phyloP scores from a whole-genome alignment of 2,329 filamentous ascomycete genomes.

The Colletotrichum sp. region DNA sequence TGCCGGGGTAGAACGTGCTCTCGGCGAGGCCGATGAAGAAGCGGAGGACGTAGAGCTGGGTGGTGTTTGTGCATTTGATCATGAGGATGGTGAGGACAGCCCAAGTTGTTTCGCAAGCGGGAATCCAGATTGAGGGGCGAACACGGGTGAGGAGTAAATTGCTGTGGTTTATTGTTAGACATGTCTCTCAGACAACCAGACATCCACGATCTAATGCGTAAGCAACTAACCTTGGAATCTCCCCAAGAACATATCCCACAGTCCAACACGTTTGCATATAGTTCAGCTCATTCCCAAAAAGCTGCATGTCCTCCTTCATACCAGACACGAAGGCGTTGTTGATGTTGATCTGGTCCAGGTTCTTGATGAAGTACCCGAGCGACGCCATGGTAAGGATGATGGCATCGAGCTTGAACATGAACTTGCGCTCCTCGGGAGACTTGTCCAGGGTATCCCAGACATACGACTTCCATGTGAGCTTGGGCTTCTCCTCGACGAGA shows the following conservation, averaged over 20 bases:
- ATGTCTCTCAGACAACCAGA: too few species aligned
- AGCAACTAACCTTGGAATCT: slow-evolving; percentile 26
- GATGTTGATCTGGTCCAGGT: slow-evolving; percentile 35
- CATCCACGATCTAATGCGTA: too few species aligned
- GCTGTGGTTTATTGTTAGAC: too few species aligned
- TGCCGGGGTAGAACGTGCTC: slow-evolving; percentile 27
- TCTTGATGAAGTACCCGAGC: slow-evolving; percentile 29
- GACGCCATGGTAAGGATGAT: slow-evolving; percentile 40
- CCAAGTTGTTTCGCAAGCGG: slow-evolving; percentile 33
- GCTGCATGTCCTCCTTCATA: slow-evolving; percentile 29
- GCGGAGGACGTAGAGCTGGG: slow-evolving; percentile 28
- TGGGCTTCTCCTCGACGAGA: slow-evolving; percentile 32
- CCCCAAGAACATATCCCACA: slow-evolving; percentile 29
- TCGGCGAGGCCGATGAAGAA: slow-evolving; percentile 36
- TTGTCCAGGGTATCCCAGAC: slow-evolving; percentile 55
- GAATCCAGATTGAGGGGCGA: slow-evolving; percentile 34
- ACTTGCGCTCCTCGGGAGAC: slow-evolving; percentile 41
- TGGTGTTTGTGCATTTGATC: slow-evolving; percentile 39
- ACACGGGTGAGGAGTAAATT: slow-evolving; percentile 36
- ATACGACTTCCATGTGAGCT: slow-evolving; percentile 49
- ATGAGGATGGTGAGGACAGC: slow-evolving; percentile 36
- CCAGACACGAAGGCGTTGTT: slow-evolving; percentile 37
- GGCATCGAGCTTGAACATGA: slow-evolving; percentile 48
- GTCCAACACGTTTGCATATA: slow-evolving; percentile 31
- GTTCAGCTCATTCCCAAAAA: slow-evolving; percentile 32